These are phyloP conservation scores for Botrytis paeoniae DNA, from an alignment of 2,329 filamentous ascomycete genomes.

Conservation along the genomic window DNA sequence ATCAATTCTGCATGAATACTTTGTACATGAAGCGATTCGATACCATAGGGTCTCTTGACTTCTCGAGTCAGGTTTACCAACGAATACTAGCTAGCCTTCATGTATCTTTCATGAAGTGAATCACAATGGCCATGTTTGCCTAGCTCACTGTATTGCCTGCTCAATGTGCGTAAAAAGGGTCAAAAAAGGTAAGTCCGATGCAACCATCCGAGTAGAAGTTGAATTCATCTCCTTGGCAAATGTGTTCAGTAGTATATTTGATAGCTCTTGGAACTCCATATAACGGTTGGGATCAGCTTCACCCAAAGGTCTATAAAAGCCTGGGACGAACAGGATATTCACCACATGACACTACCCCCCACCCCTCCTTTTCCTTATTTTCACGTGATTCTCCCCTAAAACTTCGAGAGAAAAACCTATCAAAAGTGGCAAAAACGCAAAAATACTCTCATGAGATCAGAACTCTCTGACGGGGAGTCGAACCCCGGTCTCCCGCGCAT, in stretches of 20 bases:
- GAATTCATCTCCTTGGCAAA: background rate
- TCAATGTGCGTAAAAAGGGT: background rate
- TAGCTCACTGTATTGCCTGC: background rate
- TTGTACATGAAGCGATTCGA: background rate
- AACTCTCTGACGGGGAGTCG: conserved; percentile 23
- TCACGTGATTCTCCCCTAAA: background rate
- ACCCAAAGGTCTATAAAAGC: background rate
- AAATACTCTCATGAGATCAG: background rate
- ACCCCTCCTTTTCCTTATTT: rapidly evolving
- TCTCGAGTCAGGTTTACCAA: background rate
- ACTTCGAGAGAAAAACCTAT: background rate
- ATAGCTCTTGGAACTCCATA: background rate
- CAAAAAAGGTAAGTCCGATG: background rate
- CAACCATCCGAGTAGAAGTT: background rate
- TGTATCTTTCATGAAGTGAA: background rate
- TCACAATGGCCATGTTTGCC: background rate
- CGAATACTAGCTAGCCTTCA: background rate
- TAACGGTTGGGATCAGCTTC: background rate
- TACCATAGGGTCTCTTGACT: background rate
- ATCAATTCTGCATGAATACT: background rate
- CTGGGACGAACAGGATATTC: background rate
- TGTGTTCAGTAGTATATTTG: background rate
- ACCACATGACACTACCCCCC: background rate
- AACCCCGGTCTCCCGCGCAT: conserved; percentile 33
- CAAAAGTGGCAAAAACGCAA: background rate